phyloP scores from a whole-genome alignment of 805 yeast species.

The Barnettozyma vustinii region DNA sequence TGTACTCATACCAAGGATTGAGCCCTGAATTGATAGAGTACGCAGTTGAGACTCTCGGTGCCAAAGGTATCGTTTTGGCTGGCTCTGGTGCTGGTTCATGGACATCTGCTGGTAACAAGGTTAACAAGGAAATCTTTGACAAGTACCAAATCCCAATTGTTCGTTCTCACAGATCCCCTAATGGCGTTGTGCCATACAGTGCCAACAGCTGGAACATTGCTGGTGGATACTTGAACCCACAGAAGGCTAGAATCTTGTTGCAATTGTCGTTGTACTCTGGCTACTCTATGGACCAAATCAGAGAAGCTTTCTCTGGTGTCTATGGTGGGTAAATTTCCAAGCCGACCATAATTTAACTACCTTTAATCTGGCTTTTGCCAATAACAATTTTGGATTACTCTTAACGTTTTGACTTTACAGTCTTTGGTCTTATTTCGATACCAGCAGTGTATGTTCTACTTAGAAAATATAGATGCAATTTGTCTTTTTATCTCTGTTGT shows the following conservation, averaged over 20 bases:
- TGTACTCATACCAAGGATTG: constrained; percentile 58
- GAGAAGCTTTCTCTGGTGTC: constrained; percentile 33
- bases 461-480: too few species aligned
- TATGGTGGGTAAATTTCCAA: constrained; percentile 31
- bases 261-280: constrained; percentile 45
- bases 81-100: constrained; percentile 66
- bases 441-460: neutral
- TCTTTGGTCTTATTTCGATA: too few species aligned
- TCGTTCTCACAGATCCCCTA: constrained; percentile 59
- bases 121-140: constrained; percentile 35
- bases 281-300: constrained; percentile 30
- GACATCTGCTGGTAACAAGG: constrained; percentile 35
- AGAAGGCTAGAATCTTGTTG: constrained; percentile 52
- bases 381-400: too few species aligned
- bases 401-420: too few species aligned
- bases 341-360: too few species aligned
- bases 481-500: neutral
- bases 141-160: constrained; percentile 44
- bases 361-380: too few species aligned
- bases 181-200: constrained; percentile 60
- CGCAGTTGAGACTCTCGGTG: constrained; percentile 37
- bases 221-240: constrained; percentile 60
- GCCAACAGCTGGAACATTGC: constrained; percentile 41
- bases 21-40: constrained; percentile 41
- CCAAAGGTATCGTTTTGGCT: constrained; percentile 55